Evolutionary conservation across 2,329 filamentous ascomycete species (phyloP), one percentile per base, ranked within the genome.

Genomic region (Hirsutella thompsonii): DNA sequence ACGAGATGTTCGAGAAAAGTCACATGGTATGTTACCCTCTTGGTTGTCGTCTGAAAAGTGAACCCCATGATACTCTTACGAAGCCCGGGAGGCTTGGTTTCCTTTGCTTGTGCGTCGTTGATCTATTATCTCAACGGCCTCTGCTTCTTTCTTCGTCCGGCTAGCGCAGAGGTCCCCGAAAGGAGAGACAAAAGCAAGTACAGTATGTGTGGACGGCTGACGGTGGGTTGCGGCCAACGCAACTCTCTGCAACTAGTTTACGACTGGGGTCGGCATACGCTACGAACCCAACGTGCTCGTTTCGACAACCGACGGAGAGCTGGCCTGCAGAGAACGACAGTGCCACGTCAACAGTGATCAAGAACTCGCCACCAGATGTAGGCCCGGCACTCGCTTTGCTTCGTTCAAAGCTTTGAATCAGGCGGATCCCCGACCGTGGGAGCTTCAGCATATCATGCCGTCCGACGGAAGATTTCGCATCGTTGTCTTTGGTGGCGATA

Each of bases 401-500:
- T 50, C 48, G 29, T 42, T 46, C 56, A 71, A 78, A 47, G 74
- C 81, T 1, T 57, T 81, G 5, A 75, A 72, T 45, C 77, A 82
- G 48, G 55, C 67, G 2, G 65, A 70, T 44, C 67, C 64, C 0
- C 62, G 72, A 3, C 71, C 76, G 0, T 78, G 71, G 67, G 69
- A 79, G 32, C 64, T 82, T 36, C 75, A 80, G 38, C 63, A 74
- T 44, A 60, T 61, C 8, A 61, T 82, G 18, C 66, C 61, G 30
- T 67, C 64, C n/a, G 70, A 78, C 49, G 76, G 77, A 2, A 63
- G 69, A 1, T 81, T 75, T 55, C 62, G 76, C 8, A 52, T 81
- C 23, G 56, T 81, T 1, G 58, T 84, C 2, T 83, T 85, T 47
- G 68, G 75, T 0, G 80, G 80, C 1, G 63, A 80, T 46, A 58